Base-by-base conservation (phyloP, 2,329 filamentous ascomycete species). In the Microascus cirrosus region DNA sequence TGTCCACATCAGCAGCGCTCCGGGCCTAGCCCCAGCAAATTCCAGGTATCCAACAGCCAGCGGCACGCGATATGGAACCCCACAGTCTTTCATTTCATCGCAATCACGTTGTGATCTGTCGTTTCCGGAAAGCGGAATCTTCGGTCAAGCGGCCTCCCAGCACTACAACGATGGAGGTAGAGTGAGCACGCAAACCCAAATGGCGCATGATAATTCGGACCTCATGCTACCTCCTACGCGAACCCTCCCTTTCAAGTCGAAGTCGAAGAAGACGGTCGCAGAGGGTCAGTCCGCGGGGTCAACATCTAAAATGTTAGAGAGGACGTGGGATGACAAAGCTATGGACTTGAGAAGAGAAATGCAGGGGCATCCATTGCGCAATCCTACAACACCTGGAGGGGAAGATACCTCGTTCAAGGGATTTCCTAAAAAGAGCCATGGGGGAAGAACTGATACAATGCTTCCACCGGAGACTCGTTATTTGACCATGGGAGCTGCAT, bases 191-290 rank as follows among this genome's bases (percentile, higher is more conserved):
- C 13, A 12, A 1, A 24, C 45, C 13, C 4, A 13, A 13, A 15
- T 25, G 32, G 39, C 8, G 8, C n/a, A 35, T 20, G n/a, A 15
- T 22, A 15, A 18, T 12, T 36, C 32, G 8, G n/a, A 57, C 18
- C 18, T 20, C 7, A 36, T 36, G 25, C 55, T 57, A 28, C 55
- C 55, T 3, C 55, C 55, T n/a, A 57, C 22, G 8, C 55, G 55
- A 35, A 42, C 55, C 15, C 55, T 56, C 34, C 55, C 55, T 20
- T 56, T 56, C 28, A 50, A 50, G 18, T 50, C 39, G 3, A 56
- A 51, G 18, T 50, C 39, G 11, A 56, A 51, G 15, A 18, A 50
- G 4, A 35, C 15, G 42, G 18, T 20, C 45, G 11, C 6, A 12
- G 22, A 10, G 4, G 15, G 8, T 24, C 45, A 22, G 3, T 20